A percentile compares a stretch with the other conserved stretches of the same genome.
phyloP scores from a whole-genome alignment of 345 rosid genomes.

The Arabidopsis suecica region DNA sequence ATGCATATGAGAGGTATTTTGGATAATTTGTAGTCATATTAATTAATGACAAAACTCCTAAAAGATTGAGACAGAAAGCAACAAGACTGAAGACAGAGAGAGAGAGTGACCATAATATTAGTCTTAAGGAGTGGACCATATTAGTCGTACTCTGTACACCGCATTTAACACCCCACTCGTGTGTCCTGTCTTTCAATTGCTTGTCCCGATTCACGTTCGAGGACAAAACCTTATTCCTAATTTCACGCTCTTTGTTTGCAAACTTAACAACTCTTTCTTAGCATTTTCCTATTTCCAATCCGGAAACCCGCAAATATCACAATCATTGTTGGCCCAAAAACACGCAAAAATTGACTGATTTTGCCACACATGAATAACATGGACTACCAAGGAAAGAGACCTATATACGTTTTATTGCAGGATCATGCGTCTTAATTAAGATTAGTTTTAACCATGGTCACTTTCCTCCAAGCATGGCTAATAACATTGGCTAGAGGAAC shows the following conservation, averaged over 20 bases:
- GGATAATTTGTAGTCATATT: constrained; percentile 20
- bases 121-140: constrained; percentile 32
- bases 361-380: background rate
- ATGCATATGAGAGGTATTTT: background rate
- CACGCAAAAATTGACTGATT: background rate
- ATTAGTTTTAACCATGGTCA: background rate
- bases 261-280: constrained; percentile 7
- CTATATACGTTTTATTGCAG: background rate
- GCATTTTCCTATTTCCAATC: constrained; percentile 8
- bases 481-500: background rate
- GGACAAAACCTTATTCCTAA: constrained; percentile 42
- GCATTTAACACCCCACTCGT: constrained; percentile 48
- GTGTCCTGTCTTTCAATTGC: constrained; percentile 44
- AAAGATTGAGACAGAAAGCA: constrained; percentile 42
- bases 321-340: constrained; percentile 21
- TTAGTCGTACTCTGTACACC: constrained; percentile 40
- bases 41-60: constrained; percentile 39
- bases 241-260: constrained; percentile 41
- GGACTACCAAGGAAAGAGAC: constrained; percentile 4
- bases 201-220: constrained; percentile 37
- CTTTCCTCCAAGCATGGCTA: constrained; percentile 9
- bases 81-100: constrained; percentile 29
- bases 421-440: constrained; percentile 1
- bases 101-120: background rate
- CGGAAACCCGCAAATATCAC: constrained; percentile 12